Conservation (phyloP, 2,329 filamentous ascomycete species). For the Sclerotinia sclerotiorum region DNA sequence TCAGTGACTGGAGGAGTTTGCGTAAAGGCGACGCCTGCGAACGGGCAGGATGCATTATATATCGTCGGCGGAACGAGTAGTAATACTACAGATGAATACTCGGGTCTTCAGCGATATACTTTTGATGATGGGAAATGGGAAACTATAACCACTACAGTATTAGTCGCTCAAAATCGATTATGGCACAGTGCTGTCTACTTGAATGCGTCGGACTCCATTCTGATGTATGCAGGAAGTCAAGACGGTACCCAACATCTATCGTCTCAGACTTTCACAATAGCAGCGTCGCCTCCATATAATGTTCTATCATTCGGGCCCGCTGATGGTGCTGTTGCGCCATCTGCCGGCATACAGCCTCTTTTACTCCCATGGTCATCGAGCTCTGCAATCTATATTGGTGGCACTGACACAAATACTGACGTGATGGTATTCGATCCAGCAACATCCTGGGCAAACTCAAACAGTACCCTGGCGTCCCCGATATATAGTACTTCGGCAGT, state of each 20-base stretch:
- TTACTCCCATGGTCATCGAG: constrained; percentile 72
- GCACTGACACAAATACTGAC: constrained; percentile 61
- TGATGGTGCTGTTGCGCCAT: constrained; percentile 58
- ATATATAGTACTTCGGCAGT: constrained; percentile 59
- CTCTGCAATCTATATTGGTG: constrained; percentile 73
- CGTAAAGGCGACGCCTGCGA: constrained; percentile 64
- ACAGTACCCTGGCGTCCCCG: constrained; percentile 60
- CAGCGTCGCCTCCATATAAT: constrained; percentile 62
- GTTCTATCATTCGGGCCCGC: constrained; percentile 62
- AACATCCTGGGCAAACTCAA: constrained; percentile 66
- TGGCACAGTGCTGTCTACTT: constrained; percentile 78
- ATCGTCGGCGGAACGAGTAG: constrained; percentile 74
- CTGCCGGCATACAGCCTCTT: constrained; percentile 62
- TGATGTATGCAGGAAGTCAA: constrained; percentile 77
- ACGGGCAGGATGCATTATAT: constrained; percentile 60
- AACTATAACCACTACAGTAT: constrained; percentile 47
- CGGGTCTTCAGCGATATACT: constrained; percentile 71
- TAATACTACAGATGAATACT: constrained; percentile 53
- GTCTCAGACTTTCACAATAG: constrained; percentile 73
- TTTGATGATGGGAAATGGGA: constrained; percentile 60
- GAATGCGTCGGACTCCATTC: constrained; percentile 64
- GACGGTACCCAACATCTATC: constrained; percentile 59
- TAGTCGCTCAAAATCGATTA: constrained; percentile 57
- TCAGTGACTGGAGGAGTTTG: constrained; percentile 75
- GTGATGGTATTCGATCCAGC: constrained; percentile 70